These are phyloP conservation scores for Wickerhamiella pararugosa DNA, from an alignment of 1,139 yeast species.

Conservation along the genomic window DNA sequence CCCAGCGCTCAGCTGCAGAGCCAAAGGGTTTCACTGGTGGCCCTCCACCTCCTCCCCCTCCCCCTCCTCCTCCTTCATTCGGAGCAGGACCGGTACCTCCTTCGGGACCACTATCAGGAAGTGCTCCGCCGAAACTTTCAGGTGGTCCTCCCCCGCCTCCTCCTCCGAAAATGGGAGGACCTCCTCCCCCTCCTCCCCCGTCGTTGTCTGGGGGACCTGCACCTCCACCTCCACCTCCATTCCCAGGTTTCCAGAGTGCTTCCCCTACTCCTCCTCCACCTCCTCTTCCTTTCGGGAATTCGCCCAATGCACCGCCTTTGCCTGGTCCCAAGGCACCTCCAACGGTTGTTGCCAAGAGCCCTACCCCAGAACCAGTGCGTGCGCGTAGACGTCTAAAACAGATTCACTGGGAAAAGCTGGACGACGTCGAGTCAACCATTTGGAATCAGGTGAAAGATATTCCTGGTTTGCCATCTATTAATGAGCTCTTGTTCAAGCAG, in stretches of 20 bases:
- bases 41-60: background rate
- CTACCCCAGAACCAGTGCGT: slow-evolving; percentile 12
- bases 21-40: slow-evolving; percentile 1
- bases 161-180: background rate
- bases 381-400: slow-evolving; percentile 57
- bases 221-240: slow-evolving; percentile 24
- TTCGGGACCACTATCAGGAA: slow-evolving; percentile 16
- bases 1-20: background rate
- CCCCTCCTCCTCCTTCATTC: background rate
- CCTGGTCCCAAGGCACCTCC: slow-evolving; percentile 4
- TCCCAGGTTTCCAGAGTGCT: slow-evolving; percentile 17
- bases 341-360: slow-evolving; percentile 18
- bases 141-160: background rate
- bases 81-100: slow-evolving; percentile 9
- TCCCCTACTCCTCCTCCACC: slow-evolving; percentile 23
- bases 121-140: background rate
- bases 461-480: slow-evolving; percentile 32
- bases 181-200: slow-evolving; percentile 19
- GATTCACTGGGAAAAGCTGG: slow-evolving; percentile 86
- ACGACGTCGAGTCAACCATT: slow-evolving; percentile 51
- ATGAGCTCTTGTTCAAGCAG: slow-evolving; percentile 41
- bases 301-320: slow-evolving; percentile 21
- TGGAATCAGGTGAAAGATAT: slow-evolving; percentile 43
- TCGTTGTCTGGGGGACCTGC: slow-evolving; percentile 7
- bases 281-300: slow-evolving; percentile 19